Evolutionary conservation across 257 asterid genomes (phyloP).

Genomic region (Nicotiana undulata): DNA sequence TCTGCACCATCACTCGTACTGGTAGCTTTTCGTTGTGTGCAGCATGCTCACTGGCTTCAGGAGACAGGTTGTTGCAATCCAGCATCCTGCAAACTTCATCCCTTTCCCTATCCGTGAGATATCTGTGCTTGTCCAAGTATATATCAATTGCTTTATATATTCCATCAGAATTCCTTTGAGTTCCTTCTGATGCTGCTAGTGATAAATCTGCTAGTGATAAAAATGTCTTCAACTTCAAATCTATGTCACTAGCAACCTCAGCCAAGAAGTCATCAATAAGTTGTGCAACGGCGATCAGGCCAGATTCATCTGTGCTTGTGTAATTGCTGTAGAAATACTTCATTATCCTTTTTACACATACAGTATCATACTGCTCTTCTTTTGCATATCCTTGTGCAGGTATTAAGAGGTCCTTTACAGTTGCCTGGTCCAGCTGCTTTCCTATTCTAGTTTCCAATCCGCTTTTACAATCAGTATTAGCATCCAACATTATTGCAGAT

Average conservation of each 20-base stretch:
- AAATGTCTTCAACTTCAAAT: constrained; percentile 31
- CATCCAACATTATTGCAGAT: constrained; percentile 38
- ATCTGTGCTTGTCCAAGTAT: constrained; percentile 58
- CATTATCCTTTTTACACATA: constrained; percentile 60
- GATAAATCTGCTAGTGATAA: constrained; percentile 37
- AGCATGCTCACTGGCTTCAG: constrained; percentile 62
- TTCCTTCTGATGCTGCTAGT: constrained; percentile 36
- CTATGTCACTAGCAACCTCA: constrained; percentile 58
- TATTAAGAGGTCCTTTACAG: constrained; percentile 42
- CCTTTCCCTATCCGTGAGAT: constrained; percentile 53
- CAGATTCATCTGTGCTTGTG: constrained; percentile 12
- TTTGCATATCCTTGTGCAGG: constrained; percentile 53
- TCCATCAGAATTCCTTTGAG: constrained; percentile 33
- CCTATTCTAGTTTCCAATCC: constrained; percentile 64
- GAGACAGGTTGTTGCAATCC: constrained; percentile 56
- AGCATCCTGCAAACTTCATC: constrained; percentile 49
- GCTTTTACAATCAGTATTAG: constrained; percentile 36
- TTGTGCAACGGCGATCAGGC: constrained; percentile 38
- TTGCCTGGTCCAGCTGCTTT: constrained; percentile 46
- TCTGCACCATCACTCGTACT: constrained; percentile 59
- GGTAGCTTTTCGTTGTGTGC: constrained; percentile 60
- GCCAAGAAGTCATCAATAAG: constrained; percentile 55
- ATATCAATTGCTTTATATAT: constrained; percentile 62
- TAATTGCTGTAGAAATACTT: constrained; percentile 47
- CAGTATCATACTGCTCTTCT: constrained; percentile 50